Percentiles rank a stretch among this genome's conserved stretches.
phyloP scores from a whole-genome alignment of 768 basidiomycete species.

The Clathrus columnatus region DNA sequence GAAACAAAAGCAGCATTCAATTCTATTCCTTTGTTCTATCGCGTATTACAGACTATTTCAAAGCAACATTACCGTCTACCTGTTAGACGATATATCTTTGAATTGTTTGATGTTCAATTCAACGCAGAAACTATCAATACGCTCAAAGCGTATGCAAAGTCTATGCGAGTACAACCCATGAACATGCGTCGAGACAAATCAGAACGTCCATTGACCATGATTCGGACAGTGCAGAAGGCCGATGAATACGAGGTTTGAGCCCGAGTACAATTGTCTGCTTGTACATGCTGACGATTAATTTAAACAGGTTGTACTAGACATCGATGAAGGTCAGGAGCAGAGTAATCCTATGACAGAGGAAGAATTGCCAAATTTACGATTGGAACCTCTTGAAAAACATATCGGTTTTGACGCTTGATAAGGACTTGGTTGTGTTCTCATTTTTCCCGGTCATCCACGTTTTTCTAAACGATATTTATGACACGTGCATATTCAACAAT shows the following conservation, averaged over 20 bases:
- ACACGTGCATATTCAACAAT: background rate
- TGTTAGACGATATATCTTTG: slow-evolving; percentile 86
- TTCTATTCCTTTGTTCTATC: slow-evolving; percentile 71
- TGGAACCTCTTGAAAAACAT: slow-evolving; percentile 5
- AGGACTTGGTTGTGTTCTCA: background rate
- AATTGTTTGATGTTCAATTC: slow-evolving; percentile 82
- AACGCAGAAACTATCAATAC: slow-evolving; percentile 49
- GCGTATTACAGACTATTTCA: slow-evolving; percentile 81
- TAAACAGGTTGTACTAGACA: slow-evolving; percentile 4
- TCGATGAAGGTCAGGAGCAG: slow-evolving; percentile 4
- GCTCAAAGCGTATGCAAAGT: slow-evolving; percentile 42
- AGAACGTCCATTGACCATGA: slow-evolving; percentile 10
- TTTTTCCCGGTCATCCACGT: background rate
- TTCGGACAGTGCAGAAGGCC: slow-evolving; percentile 8
- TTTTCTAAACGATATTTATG: background rate
- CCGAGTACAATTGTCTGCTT: background rate
- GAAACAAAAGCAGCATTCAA: slow-evolving; percentile 71
- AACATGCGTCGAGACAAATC: background rate
- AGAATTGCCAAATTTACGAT: slow-evolving; percentile 5
- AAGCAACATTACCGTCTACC: slow-evolving; percentile 86
- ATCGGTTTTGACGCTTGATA: slow-evolving; percentile 11
- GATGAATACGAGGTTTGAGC: slow-evolving; percentile 9
- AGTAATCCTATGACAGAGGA: background rate
- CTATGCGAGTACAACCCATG: slow-evolving; percentile 37
- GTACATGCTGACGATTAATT: background rate